Evolutionary conservation across 495 filamentous ascomycete genomes (phyloP), one percentile per base, ranked within the genome.

Genomic region (Endocarpon pusillum): DNA sequence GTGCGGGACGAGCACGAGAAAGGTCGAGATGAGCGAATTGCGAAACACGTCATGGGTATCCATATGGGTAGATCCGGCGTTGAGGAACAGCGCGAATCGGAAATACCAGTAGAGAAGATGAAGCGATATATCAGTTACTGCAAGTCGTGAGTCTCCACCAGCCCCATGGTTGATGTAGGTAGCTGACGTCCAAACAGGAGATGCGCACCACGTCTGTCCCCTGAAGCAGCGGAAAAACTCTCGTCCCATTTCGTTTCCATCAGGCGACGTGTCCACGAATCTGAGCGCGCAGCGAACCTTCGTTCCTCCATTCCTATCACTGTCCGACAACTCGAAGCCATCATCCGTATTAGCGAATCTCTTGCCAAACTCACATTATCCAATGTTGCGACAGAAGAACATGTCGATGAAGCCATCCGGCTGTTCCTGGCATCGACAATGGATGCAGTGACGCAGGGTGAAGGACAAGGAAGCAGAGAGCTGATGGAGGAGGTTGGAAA

Each of bases 71-170:
- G 81, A 23, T 74, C 78, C 19, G 81, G 81, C 37, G 55, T 80
- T 12, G 85, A 94, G 47, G 82, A 93, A 44, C 75, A 78, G 37
- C 67, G 73, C 8, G 76, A 86, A 52, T 72, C 83, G 6, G 86
- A 93, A 50, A 80, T 96, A 26, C 69, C 84, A 0, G 75, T 94
- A 1, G 91, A 94, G 30, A 92, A 87, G 58, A 94, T 99, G 86
- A 83, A 84, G 58, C 78, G 89, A 11, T 99, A 96, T 43, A 86
- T 99, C 53, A 89, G 81, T 49, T 99, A 94, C 55, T 96, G 89
- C 64, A 83, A 89, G 59, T 78, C 77, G 82, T 85, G 66, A 52
- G 78, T 68, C 35, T 29, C 14, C 16, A 10, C 28, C 16, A 11
- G 33, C 31, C 32, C 19, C 4, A n/a, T 14, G 15, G 18, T 29